Evolutionary conservation across 2,329 filamentous ascomycete species (phyloP), one percentile per base, ranked within the genome.

Genomic region (Aspergillus vadensis): DNA sequence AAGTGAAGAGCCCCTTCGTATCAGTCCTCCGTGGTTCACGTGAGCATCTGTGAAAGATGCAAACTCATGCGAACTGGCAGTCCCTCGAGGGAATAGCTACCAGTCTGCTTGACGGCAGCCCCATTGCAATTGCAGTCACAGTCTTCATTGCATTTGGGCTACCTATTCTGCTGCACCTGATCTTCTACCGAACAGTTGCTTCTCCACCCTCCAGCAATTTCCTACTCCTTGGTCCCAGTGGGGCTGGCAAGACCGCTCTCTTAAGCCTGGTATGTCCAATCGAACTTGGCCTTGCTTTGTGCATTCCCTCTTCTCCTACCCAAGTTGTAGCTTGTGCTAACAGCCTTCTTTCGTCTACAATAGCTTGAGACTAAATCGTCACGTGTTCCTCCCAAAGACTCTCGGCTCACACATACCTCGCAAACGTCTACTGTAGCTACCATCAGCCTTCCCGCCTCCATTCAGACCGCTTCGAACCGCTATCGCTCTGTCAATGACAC

Each of bases 161-260:
- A 27, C 95, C 95, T 19, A 72, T 96, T 55, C 73, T 96, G 57
- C 82, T 97, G 51, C 95, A 98, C 80, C 75, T 86, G 60, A 80
- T 89, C 72, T 84, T 97, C 72, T 87, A 92, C 75, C 85, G 85
- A 58, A 83, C 86, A 53, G 84, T 85, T 41, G 84, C 87, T 14
- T 75, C 76, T 55, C 88, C 90, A 69, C 86, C 86, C 39, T 83
- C 82, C 14, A 84, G 90, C 25, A 92, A 94, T 53, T 89, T 89
- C 7, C 87, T 98, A 62, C 81, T 97, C 47, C 75, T 93, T 52
- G 95, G 95, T 1, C 92, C 94, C 15, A 88, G 88, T 58, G 90
- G 88, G 64, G 85, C 87, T 53, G 95, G 95, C 70, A 99, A 98
- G 81, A 98, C 95, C 0, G 85, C 91, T 8, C 86, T 98, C 36